A percentile compares a stretch with the other conserved stretches of the same genome.
phyloP scores from a whole-genome alignment of 176 grass and related monocot species.

The Hordeum marinum region DNA sequence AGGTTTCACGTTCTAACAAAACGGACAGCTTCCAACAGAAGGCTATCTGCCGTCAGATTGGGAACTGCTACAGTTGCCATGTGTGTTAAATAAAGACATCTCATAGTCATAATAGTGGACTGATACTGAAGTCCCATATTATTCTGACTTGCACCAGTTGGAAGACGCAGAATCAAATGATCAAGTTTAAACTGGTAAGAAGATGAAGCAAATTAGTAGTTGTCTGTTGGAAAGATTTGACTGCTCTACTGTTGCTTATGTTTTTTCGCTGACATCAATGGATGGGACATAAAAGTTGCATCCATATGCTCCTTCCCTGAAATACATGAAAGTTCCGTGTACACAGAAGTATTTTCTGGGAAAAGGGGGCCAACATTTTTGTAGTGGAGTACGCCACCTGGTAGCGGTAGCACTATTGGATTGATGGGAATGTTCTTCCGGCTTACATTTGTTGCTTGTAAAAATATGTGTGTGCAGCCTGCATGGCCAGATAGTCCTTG shows the following conservation, averaged over 20 bases:
- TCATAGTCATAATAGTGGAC: neutral
- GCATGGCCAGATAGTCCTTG: slow-evolving; percentile 22
- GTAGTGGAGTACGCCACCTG: slow-evolving; percentile 36
- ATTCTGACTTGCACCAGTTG: neutral
- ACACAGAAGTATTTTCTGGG: neutral
- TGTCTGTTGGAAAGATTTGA: neutral
- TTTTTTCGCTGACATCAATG: neutral
- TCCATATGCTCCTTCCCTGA: neutral
- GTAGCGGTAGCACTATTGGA: slow-evolving; percentile 36
- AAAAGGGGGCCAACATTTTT: slow-evolving; percentile 7
- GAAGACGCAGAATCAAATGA: neutral
- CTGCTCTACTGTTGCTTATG: neutral
- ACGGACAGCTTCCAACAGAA: neutral
- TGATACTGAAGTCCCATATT: neutral
- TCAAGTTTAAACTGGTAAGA: neutral
- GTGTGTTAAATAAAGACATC: neutral
- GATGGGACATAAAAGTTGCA: neutral
- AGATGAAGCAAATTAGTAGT: neutral
- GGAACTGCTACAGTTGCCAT: neutral
- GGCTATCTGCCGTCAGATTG: neutral
- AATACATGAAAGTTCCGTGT: neutral
- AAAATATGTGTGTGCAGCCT: slow-evolving; percentile 44
- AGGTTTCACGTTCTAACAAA: neutral
- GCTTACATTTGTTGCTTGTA: slow-evolving; percentile 38
- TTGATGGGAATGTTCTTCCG: slow-evolving; percentile 47